Evolutionary conservation across 2,329 filamentous ascomycete species (phyloP).

Genomic region (Sporothrix variecibatus): DNA sequence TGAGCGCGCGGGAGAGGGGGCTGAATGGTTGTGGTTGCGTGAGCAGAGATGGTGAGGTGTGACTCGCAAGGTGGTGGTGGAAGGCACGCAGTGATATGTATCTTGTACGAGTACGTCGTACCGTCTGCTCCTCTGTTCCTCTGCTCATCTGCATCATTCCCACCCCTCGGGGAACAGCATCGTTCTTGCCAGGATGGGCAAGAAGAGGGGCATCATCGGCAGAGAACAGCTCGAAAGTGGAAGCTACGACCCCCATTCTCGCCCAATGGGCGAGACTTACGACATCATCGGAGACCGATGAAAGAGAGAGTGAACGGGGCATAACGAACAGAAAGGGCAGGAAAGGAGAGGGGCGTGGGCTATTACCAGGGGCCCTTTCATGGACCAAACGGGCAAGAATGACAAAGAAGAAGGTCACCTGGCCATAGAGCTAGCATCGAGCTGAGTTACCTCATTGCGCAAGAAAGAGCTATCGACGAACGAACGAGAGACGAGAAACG

Average conservation of each 20-base stretch:
- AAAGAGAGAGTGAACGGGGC: not conserved
- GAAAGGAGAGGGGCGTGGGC: not conserved
- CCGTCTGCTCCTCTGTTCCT: not conserved
- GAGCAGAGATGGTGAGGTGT: slow-evolving; percentile 12
- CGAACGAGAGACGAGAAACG: not conserved
- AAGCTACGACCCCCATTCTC: not conserved
- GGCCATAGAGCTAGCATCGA: slow-evolving; percentile 14
- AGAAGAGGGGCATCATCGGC: not conserved
- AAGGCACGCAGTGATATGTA: not conserved
- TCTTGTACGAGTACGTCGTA: slow-evolving; percentile 7
- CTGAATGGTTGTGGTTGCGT: slow-evolving; percentile 10
- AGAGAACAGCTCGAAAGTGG: slow-evolving; percentile 5
- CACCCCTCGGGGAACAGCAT: not conserved
- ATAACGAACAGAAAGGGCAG: not conserved
- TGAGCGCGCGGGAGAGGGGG: slow-evolving; percentile 4
- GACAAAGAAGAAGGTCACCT: slow-evolving; percentile 14
- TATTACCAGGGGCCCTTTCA: not conserved
- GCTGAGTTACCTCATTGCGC: not conserved
- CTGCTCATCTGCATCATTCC: not conserved
- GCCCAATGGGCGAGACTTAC: slow-evolving; percentile 7
- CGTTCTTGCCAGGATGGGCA: not conserved
- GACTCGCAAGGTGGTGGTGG: not conserved
- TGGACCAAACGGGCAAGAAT: slow-evolving; percentile 6
- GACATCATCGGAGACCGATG: slow-evolving; percentile 14
- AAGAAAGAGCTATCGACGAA: not conserved